Evolutionary conservation across 345 rosid genomes (phyloP).

Genomic region (Clarkia xantiana): DNA sequence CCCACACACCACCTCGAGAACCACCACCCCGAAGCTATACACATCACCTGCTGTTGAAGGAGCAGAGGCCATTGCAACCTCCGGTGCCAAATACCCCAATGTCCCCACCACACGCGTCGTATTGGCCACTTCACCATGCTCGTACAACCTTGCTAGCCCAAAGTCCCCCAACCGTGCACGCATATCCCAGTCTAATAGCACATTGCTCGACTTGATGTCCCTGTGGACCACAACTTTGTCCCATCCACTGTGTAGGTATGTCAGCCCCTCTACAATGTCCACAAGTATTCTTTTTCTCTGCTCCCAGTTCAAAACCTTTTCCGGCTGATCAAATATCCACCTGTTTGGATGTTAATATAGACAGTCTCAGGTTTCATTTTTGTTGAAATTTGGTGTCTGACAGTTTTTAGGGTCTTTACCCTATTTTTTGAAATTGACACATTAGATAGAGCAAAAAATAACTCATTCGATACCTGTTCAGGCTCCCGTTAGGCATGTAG

Average conservation of each 20-base stretch:
- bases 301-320: conserved; percentile 42
- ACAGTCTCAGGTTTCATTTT: too few relatives aligned
- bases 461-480: conserved; percentile 18
- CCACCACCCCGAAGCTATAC: conserved; percentile 78
- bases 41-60: conserved; percentile 66
- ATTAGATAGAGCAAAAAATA: too few relatives aligned
- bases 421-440: too few relatives aligned
- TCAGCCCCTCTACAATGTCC: conserved; percentile 73
- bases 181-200: conserved; percentile 64
- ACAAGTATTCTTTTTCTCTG: conserved; percentile 41
- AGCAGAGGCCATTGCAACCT: conserved; percentile 37
- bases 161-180: conserved; percentile 75
- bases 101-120: conserved; percentile 85
- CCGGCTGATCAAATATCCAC: conserved; percentile 51
- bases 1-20: conserved; percentile 68
- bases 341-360: conserved; percentile 4
- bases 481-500: conserved; percentile 77
- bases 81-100: conserved; percentile 78
- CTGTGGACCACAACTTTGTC: conserved; percentile 76
- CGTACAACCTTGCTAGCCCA: conserved; percentile 67
- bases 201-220: conserved; percentile 77
- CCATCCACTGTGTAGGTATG: conserved; percentile 86
- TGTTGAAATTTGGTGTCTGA: too few relatives aligned
- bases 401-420: too few relatives aligned
- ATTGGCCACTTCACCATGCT: conserved; percentile 62